phyloP scores from a whole-genome alignment of 139 green algal species.

The Deuterostichococcus epilithicus region DNA sequence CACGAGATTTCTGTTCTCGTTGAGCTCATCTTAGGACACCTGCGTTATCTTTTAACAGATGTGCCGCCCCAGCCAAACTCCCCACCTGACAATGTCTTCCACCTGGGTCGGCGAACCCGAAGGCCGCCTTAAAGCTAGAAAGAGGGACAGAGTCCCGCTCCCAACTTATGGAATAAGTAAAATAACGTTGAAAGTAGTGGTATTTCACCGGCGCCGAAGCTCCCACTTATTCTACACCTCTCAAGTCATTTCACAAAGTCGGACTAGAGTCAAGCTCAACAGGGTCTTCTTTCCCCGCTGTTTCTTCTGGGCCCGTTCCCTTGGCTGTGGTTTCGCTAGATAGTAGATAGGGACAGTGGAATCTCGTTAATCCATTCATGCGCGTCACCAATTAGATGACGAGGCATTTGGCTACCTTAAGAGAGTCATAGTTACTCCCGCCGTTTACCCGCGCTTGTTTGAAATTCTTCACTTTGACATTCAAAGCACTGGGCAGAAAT shows the following conservation, averaged over 20 bases:
- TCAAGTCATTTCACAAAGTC: conserved; percentile 79
- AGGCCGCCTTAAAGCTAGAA: conserved; percentile 71
- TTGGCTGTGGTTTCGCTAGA: conserved; percentile 75
- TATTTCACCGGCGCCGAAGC: conserved; percentile 78
- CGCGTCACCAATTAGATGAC: conserved; percentile 68
- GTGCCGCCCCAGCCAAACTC: conserved; percentile 91
- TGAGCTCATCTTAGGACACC: conserved; percentile 91
- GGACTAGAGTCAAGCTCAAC: conserved; percentile 87
- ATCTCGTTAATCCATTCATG: conserved; percentile 85
- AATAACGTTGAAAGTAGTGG: conserved; percentile 83
- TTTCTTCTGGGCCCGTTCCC: conserved; percentile 72
- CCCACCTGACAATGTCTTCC: conserved; percentile 90
- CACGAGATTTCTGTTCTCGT: conserved; percentile 93
- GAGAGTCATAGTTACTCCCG: conserved; percentile 90
- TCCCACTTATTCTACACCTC: conserved; percentile 86
- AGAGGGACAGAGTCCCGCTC: conserved; percentile 65
- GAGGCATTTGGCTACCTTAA: conserved; percentile 69
- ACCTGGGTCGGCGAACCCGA: conserved; percentile 61
- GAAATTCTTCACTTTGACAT: conserved; percentile 97
- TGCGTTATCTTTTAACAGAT: conserved; percentile 92
- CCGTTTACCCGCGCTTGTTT: conserved; percentile 94
- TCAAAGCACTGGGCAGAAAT: conserved; percentile 97
- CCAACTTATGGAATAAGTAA: conserved; percentile 88
- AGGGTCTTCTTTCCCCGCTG: conserved; percentile 86
- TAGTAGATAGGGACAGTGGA: conserved; percentile 85